phyloP scores from a whole-genome alignment of 169 alveolate genomes.

The Pseudocohnilembus persalinus region DNA sequence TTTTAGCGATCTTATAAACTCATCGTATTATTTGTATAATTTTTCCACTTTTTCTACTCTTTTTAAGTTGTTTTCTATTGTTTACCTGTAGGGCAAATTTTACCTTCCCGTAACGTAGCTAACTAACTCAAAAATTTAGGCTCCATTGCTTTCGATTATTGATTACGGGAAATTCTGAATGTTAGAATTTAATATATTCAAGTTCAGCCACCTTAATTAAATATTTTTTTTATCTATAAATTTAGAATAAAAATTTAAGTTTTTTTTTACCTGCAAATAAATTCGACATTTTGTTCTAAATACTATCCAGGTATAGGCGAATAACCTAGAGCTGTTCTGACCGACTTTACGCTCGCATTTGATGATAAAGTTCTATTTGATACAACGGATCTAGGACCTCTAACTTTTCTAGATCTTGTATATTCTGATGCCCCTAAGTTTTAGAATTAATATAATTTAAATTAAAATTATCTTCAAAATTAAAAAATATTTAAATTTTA shows the following conservation, averaged over 20 bases:
- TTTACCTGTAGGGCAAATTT: constrained; percentile 34
- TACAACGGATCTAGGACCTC: constrained; percentile 62
- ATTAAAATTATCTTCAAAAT: too few species aligned
- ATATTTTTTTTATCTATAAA: too few species aligned
- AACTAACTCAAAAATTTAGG: constrained; percentile 78
- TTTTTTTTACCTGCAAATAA: constrained; percentile 69
- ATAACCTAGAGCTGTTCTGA: constrained; percentile 66
- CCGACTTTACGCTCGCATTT: neutral
- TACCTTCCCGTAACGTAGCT: constrained; percentile 77
- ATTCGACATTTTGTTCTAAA: constrained; percentile 77
- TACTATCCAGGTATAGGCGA: constrained; percentile 67
- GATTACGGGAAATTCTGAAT: constrained; percentile 84
- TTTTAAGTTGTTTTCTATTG: constrained; percentile 36
- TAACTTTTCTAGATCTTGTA: constrained; percentile 32
- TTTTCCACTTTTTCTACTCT: constrained; percentile 53
- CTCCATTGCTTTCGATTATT: constrained; percentile 79
- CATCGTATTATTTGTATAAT: constrained; percentile 65
- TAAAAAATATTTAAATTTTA: constrained; percentile 3
- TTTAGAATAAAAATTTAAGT: too few species aligned
- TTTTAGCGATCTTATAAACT: constrained; percentile 75
- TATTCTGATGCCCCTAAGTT: constrained; percentile 72
- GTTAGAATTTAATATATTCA: constrained; percentile 68
- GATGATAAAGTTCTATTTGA: constrained; percentile 41
- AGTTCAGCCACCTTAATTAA: constrained; percentile 88
- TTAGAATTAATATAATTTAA: too few species aligned